A percentile compares a stretch with the other conserved stretches of the same genome.
Evolutionary conservation across 352 stramenopile species (phyloP).

Genomic region (Phytophthora megakarya): DNA sequence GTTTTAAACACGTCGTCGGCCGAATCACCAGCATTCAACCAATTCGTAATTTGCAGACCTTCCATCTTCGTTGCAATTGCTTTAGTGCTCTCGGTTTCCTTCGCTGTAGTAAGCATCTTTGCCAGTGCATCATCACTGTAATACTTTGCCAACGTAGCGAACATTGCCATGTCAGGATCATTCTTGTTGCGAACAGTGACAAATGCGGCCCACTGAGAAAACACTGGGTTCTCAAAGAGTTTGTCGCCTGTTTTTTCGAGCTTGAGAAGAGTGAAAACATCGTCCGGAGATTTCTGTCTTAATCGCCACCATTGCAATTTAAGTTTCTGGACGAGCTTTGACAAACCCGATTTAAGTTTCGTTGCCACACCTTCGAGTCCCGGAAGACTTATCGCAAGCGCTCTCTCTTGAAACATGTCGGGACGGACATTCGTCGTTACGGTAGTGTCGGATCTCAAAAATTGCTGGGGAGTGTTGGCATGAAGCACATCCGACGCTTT

Average conservation of each 20-base stretch:
- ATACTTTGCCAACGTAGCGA: background rate
- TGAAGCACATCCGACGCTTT: background rate
- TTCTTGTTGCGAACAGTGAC: background rate
- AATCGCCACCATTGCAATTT: background rate
- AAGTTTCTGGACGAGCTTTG: background rate
- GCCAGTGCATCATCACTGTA: background rate
- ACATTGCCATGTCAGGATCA: background rate
- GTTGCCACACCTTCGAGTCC: background rate
- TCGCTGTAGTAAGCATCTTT: background rate
- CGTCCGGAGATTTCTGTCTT: slow-evolving; percentile 5
- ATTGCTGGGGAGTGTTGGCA: background rate
- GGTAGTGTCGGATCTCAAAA: background rate
- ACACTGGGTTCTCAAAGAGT: slow-evolving; percentile 2
- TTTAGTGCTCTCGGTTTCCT: background rate
- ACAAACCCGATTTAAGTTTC: background rate
- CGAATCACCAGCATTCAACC: background rate
- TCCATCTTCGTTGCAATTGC: background rate
- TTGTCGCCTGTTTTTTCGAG: background rate
- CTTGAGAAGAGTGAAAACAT: background rate
- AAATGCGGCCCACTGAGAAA: slow-evolving; percentile 1
- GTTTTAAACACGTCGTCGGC: background rate
- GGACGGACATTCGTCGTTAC: background rate
- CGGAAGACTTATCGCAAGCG: background rate
- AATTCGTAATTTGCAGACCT: background rate
- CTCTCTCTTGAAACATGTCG: slow-evolving; percentile 2